These are phyloP conservation scores for Macrophomina tecta DNA, from an alignment of 2,329 filamentous ascomycete genomes.

Conservation along the genomic window DNA sequence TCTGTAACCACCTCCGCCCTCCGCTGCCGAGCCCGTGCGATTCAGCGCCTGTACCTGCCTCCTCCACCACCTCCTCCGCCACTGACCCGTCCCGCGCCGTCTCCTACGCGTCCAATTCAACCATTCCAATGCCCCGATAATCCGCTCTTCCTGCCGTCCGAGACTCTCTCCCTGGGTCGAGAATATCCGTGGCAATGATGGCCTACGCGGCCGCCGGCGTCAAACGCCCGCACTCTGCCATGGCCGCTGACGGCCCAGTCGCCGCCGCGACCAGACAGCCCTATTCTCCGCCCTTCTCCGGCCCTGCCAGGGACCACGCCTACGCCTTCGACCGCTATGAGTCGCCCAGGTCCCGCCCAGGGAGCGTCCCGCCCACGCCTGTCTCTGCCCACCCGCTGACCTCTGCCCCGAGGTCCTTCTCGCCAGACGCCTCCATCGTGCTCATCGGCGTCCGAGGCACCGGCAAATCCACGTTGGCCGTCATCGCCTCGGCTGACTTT, in stretches of 20 bases:
- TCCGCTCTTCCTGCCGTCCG: neutral
- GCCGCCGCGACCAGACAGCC: constrained; percentile 7
- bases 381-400: neutral
- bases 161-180: neutral
- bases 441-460: constrained; percentile 75
- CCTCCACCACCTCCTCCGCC: neutral
- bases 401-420: constrained; percentile 52
- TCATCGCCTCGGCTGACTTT: constrained; percentile 76
- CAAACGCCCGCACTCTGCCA: constrained; percentile 32
- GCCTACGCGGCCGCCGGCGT: constrained; percentile 37
- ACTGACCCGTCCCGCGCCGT: neutral
- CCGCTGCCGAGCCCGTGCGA: constrained; percentile 1
- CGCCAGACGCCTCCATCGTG: constrained; percentile 71
- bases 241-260: constrained; percentile 15
- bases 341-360: constrained; percentile 7
- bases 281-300: constrained; percentile 1
- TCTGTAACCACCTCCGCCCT: neutral
- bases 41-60: neutral
- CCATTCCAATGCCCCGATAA: constrained; percentile 8
- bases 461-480: constrained; percentile 76
- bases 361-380: constrained; percentile 13
- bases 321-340: constrained; percentile 7
- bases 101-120: neutral
- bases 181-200: constrained; percentile 31
- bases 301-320: neutral